These are phyloP conservation scores for Colletotrichum musae DNA, from an alignment of 2,329 filamentous ascomycete genomes.

Conservation along the genomic window DNA sequence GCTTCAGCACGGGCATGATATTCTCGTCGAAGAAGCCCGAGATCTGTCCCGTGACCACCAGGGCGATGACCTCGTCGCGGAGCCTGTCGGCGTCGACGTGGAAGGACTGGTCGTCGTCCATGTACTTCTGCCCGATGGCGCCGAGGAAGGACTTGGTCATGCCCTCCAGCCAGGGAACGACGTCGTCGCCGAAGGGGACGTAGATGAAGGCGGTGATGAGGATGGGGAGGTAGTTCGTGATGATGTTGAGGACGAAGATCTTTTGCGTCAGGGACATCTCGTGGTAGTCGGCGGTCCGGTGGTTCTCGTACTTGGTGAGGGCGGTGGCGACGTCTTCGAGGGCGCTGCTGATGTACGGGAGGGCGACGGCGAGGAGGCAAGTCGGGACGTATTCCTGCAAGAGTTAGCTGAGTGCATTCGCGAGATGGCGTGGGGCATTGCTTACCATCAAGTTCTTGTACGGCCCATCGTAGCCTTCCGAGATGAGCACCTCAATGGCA, in stretches of 20 bases:
- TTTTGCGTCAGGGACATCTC: constrained; percentile 81
- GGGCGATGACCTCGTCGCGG: constrained; percentile 81
- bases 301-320: constrained; percentile 81
- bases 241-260: constrained; percentile 84
- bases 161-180: constrained; percentile 77
- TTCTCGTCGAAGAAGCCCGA: constrained; percentile 81
- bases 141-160: constrained; percentile 66
- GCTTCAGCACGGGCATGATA: constrained; percentile 77
- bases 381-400: constrained; percentile 79
- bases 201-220: constrained; percentile 85
- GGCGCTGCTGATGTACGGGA: constrained; percentile 75
- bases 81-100: constrained; percentile 76
- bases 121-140: constrained; percentile 64
- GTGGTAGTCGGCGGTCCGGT: constrained; percentile 78
- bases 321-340: constrained; percentile 74
- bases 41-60: constrained; percentile 80
- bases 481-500: constrained; percentile 81
- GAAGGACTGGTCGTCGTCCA: constrained; percentile 65
- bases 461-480: constrained; percentile 80
- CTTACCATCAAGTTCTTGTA: constrained; percentile 75
- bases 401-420: not conserved
- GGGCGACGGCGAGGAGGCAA: constrained; percentile 75
- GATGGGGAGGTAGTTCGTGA: constrained; percentile 83
- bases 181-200: constrained; percentile 78
- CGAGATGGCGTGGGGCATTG: constrained; percentile 6